A percentile compares a stretch with the other conserved stretches of the same genome.
Conservation (phyloP, 2,329 filamentous ascomycete genomes). For the Venturia carpophila region DNA sequence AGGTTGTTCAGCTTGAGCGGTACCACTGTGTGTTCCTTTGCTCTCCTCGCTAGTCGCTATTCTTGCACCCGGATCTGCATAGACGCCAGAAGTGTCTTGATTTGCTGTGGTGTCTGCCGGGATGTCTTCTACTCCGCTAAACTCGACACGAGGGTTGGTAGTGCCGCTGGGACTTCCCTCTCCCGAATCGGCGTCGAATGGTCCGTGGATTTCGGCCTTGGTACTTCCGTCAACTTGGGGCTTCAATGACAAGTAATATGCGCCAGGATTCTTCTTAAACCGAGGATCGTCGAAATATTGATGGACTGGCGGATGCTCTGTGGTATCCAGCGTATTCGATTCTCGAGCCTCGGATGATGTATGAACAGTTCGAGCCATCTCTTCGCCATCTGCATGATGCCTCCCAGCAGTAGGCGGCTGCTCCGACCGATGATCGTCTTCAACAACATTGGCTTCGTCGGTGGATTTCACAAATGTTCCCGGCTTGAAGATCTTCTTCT, state of each 20-base stretch:
- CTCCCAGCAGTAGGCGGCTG: not conserved
- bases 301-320: not conserved
- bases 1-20: not conserved
- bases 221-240: not conserved
- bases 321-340: not conserved
- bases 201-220: not conserved
- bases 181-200: not conserved
- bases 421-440: not conserved
- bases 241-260: not conserved
- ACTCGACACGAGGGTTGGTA: not conserved
- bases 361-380: not conserved
- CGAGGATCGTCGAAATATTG: not conserved
- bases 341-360: not conserved
- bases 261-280: not conserved
- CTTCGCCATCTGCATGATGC: not conserved
- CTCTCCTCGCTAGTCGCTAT: not conserved
- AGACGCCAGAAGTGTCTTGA: not conserved
- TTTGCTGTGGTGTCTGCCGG: not conserved
- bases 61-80: not conserved
- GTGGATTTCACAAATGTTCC: not conserved
- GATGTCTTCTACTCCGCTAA: not conserved
- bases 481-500: not conserved
- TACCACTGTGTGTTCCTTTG: not conserved
- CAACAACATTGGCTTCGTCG: not conserved
- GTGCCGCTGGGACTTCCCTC: not conserved